Base-by-base conservation (phyloP, 495 filamentous ascomycete species). In the Talaromyces proteolyticus region DNA sequence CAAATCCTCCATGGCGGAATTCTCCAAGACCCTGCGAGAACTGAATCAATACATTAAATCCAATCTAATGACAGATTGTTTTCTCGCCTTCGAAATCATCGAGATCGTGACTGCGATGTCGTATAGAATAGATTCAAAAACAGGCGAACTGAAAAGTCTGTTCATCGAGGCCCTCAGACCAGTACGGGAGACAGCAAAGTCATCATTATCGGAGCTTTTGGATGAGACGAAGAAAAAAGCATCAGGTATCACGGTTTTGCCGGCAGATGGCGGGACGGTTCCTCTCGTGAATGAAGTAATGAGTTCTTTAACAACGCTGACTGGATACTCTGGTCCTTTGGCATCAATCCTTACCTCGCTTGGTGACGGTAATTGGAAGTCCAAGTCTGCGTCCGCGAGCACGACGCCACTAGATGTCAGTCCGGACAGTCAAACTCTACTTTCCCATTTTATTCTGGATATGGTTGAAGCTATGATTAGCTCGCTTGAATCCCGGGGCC, bases 21-120 rank as follows among this genome's bases (percentile, higher is more conserved):
- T 96, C 59, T 80, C 86, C 21, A 82, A 89, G 57, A 96, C 94
- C 0, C 67, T 99, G 22, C 80, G 84, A 11, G 93, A 96, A 55
- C 74, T 99, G 20, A 95, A 97, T 64, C 75, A 80, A 29, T 91
- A 96, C 61, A 91, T 97, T 63, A 86, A 87, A 61, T 63, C 78
- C 24, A 90, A 96, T 60, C 72, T 96, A 37, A 83, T 80, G 57
- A 97, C 91, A 1, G 93, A 99, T 66, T 96, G 94, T 69, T 99
- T 87, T 62, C 78, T 99, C 20, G 91, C 90, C 3, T 99, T 94
- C 62, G 93, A 99, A 61, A 91, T 97, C 47, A 86, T 95, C 40
- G 92, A 95, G 57, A 88, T 95, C 51, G 87, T 99, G 38, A 88
- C 88, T 3, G 76, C 76, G 26, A 77, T 94, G 51, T 90, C 88